A percentile compares a stretch with the other conserved stretches of the same genome.
These are phyloP conservation scores for Macrocystidia cucumis DNA, from an alignment of 1,284 basidiomycete species.

Conservation along the genomic window DNA sequence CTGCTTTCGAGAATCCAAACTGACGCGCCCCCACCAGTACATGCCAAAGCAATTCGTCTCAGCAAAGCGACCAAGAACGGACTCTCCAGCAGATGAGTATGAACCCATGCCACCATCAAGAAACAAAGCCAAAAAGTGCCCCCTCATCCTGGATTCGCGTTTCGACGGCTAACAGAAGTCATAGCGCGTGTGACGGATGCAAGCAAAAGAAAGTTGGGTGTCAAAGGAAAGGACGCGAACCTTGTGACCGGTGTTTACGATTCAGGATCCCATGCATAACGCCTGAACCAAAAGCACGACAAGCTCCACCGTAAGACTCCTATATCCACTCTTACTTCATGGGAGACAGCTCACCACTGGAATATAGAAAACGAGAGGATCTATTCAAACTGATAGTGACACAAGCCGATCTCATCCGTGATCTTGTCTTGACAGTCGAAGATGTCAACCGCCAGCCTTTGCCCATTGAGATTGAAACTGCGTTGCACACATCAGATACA, in stretches of 20 bases:
- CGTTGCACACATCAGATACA: conserved; percentile 8
- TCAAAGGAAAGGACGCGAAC: conserved; percentile 58
- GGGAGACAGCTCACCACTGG: conserved; percentile 2
- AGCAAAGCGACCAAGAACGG: no score
- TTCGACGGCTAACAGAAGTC: no score
- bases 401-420: conserved; percentile 62
- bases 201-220: conserved; percentile 72
- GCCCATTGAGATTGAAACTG: conserved; percentile 15
- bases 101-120: no score
- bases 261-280: conserved; percentile 65
- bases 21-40: no score
- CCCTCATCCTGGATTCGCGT: no score
- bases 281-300: conserved; percentile 67
- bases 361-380: conserved; percentile 63
- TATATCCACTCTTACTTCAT: conserved; percentile 1
- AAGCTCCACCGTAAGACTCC: conserved; percentile 61
- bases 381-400: conserved; percentile 65
- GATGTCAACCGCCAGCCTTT: conserved; percentile 22
- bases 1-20: no score
- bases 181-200: conserved; percentile 42
- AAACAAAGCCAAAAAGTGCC: no score
- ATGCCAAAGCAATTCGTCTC: no score
- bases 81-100: no score
- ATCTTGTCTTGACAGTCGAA: conserved; percentile 61
- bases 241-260: conserved; percentile 62